Evolutionary conservation across 306 rosid genomes (phyloP), one percentile per base, ranked within the genome.

Genomic region (Parietaria judaica): DNA sequence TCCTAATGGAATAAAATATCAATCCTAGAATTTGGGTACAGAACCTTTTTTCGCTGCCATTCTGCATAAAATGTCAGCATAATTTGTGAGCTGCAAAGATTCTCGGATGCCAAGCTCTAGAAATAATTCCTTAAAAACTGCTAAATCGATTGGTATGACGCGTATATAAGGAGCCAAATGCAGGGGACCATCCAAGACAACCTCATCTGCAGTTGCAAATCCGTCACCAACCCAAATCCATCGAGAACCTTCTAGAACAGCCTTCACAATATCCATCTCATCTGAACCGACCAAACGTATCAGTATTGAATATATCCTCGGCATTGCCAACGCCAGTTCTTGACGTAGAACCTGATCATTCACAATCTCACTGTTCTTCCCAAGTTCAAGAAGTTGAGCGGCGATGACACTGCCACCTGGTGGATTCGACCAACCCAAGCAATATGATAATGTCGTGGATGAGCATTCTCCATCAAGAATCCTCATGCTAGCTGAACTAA

Each of bases 161-260:
- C 98, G 96, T 41, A 91, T 85, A 62, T 91, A 91, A 57, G 96
- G 98, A 63, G 98, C 96, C 89, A 91, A 79, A 79, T 91, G 92
- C 72, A 91, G 81, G 47, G 95, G 98, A 53, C 98, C 95, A 61
- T 88, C 83, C 75, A 91, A 89, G 71, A 88, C 96, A 67, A 91
- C 98, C 82, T 91, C 98, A 36, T 83, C 89, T 53, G 81, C 66
- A 54, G 90, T 91, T 65, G 92, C 91, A 71, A 91, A 88, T 73
- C 98, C 98, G 76, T 91, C 98, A 59, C 98, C 98, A 70, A 91
- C 98, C 98, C 98, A 91, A 67, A 91, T 84, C 98, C 96, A 91
- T 44, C 95, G 78, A 65, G 87, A 83, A 48, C 92, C 95, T 83
- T 91, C 96, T 78, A 91, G 98, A 75, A 91, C 86, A 75, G 92